Conservation (phyloP, 495 filamentous ascomycete genomes). For the Penicillium pulvis region DNA sequence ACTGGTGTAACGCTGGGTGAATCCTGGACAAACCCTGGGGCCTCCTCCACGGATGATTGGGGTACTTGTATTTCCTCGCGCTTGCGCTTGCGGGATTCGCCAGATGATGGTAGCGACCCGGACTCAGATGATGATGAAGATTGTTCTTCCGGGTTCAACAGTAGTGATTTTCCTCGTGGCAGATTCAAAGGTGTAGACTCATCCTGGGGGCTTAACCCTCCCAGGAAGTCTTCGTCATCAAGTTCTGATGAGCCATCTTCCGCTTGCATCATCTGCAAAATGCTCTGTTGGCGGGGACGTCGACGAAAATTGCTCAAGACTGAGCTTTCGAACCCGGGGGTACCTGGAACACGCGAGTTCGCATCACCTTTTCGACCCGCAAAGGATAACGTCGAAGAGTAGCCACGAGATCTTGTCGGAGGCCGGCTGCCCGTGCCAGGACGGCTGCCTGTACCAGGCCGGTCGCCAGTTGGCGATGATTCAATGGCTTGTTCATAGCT, state of each 20-base stretch:
- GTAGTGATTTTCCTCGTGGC: slow-evolving; percentile 35
- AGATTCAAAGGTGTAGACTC: slow-evolving; percentile 66
- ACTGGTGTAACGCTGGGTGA: slow-evolving; percentile 21
- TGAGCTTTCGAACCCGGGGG: slow-evolving; percentile 58
- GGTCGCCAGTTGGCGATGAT: slow-evolving; percentile 42
- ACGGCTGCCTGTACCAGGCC: slow-evolving; percentile 37
- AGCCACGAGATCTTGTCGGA: slow-evolving; percentile 48
- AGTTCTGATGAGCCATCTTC: slow-evolving; percentile 52
- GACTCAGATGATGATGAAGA: slow-evolving; percentile 23
- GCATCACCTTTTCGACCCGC: slow-evolving; percentile 45
- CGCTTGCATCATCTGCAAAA: slow-evolving; percentile 62
- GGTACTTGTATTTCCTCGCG: slow-evolving; percentile 29
- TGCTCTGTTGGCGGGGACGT: slow-evolving; percentile 66
- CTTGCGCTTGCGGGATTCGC: slow-evolving; percentile 43
- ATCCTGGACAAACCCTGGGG: slow-evolving; percentile 25
- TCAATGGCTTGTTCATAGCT: slow-evolving; percentile 42
- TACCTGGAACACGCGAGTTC: slow-evolving; percentile 45
- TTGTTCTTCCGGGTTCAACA: slow-evolving; percentile 20
- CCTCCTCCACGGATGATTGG: slow-evolving; percentile 21
- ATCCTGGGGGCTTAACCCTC: slow-evolving; percentile 63
- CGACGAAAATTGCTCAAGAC: slow-evolving; percentile 63
- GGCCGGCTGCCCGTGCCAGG: slow-evolving; percentile 47
- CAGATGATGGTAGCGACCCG: slow-evolving; percentile 29
- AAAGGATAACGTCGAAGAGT: slow-evolving; percentile 48
- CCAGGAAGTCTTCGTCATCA: slow-evolving; percentile 56